Base-by-base conservation (phyloP, 768 basidiomycete species). In the Lanmaoa rubissima region DNA sequence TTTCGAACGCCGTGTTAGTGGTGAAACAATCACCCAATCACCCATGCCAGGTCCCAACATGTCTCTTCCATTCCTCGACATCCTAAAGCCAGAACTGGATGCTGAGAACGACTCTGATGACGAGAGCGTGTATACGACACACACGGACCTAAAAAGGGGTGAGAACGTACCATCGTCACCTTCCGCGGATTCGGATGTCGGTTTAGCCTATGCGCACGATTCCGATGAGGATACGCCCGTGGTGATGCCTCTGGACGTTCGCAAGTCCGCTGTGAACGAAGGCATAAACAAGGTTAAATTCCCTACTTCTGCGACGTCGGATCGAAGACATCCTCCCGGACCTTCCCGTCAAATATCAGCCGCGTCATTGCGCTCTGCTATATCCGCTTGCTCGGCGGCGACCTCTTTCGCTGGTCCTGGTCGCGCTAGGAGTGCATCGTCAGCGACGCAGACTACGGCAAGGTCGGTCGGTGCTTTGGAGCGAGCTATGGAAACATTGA, bases 1-100 rank as follows among this genome's bases (percentile, higher is more conserved):
- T 88, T 69, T 96, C 86, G 66, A 80, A 85, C 74, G 91, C 91
- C 74, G 94, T 91, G 71, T 98, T 86, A 74, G 96, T 92, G 69
- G 95, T 90, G 71, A 61, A 61, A 74, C 67, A 10, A 55, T 58
- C 16, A 50, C 59, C n/a, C 65, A 64, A 42, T 65, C 64, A 8
- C 63, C 68, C 11, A 61, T 64, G 43, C 54, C 66, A 5, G 59
- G 51, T 26, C 24, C 58, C 44, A 67, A 67, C 6, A 67, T 76
- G 8, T 71, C 76, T 5, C 70, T 86, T 58, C 80, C 82, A 10
- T 81, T 87, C 67, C 80, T 87, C 59, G 84, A 86, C 54, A 81
- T 81, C 61, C 75, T 79, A 64, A 80, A 79, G 31, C 51, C 60
- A 26, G 63, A 61, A 48, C 43, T 65, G 16, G 65, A 67, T 50